Percentiles rank a stretch among this genome's conserved stretches.
These are phyloP conservation scores for Aspergillus aculeatinus DNA, from an alignment of 2,329 filamentous ascomycete genomes.

Conservation along the genomic window DNA sequence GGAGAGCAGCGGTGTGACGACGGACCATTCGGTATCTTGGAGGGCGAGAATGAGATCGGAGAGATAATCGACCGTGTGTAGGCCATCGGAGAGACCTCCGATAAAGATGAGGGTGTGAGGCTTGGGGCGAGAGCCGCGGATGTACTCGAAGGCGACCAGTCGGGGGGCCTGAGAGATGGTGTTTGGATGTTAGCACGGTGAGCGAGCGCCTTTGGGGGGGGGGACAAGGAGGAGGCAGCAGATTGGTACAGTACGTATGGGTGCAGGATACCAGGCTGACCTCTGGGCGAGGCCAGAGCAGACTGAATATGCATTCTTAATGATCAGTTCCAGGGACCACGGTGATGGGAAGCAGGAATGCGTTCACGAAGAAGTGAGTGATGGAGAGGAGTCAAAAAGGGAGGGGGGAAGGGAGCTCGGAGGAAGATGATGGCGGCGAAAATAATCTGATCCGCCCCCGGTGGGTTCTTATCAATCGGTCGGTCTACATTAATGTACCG, in stretches of 20 bases:
- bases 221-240: neutral
- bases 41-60: conserved; percentile 50
- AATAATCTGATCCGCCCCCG: too few species aligned
- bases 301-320: neutral
- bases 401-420: too few species aligned
- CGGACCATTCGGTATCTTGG: conserved; percentile 51
- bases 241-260: neutral
- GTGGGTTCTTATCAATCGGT: too few species aligned
- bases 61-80: conserved; percentile 56
- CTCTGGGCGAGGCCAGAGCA: neutral
- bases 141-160: conserved; percentile 46
- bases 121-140: conserved; percentile 28
- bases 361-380: too few species aligned
- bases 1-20: conserved; percentile 53
- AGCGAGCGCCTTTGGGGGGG: neutral
- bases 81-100: conserved; percentile 59
- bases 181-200: neutral
- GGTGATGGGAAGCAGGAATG: too few species aligned
- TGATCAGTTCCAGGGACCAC: too few species aligned
- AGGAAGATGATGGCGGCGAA: too few species aligned
- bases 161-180: conserved; percentile 19
- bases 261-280: neutral
- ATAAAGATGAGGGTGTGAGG: conserved; percentile 57
- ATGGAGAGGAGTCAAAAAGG: too few species aligned
- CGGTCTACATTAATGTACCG: too few species aligned